phyloP scores from a whole-genome alignment of 2,329 filamentous ascomycete species.

The Elsinoe perseae region DNA sequence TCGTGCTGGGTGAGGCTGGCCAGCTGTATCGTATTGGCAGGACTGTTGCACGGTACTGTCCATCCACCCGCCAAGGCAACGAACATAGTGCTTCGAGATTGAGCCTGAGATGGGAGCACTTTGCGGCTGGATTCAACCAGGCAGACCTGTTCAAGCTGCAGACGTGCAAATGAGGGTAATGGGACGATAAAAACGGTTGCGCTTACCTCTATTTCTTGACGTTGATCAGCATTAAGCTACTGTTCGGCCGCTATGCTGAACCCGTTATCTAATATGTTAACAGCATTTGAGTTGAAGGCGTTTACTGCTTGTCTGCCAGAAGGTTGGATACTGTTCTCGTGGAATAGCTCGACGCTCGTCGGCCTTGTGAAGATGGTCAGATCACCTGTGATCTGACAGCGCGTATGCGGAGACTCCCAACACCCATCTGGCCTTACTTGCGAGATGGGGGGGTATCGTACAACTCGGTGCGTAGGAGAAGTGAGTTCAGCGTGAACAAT shows the following conservation, averaged over 20 bases:
- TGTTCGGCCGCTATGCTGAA: neutral
- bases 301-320: neutral
- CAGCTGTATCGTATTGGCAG: neutral
- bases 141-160: neutral
- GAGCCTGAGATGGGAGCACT: no score
- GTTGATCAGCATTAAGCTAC: constrained; percentile 7
- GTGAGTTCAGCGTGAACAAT: no score
- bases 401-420: no score
- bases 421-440: no score
- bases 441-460: no score
- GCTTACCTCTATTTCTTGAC: neutral
- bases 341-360: no score
- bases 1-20: neutral
- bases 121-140: no score
- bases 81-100: neutral
- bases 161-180: neutral
- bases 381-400: no score
- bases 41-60: neutral
- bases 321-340: neutral
- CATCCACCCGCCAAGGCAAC: neutral
- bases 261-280: neutral
- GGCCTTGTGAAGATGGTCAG: no score
- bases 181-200: constrained; percentile 3
- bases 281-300: neutral
- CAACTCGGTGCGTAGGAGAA: no score